Evolutionary conservation across 768 basidiomycete species (phyloP).

Genomic region (Asterophora parasitica): DNA sequence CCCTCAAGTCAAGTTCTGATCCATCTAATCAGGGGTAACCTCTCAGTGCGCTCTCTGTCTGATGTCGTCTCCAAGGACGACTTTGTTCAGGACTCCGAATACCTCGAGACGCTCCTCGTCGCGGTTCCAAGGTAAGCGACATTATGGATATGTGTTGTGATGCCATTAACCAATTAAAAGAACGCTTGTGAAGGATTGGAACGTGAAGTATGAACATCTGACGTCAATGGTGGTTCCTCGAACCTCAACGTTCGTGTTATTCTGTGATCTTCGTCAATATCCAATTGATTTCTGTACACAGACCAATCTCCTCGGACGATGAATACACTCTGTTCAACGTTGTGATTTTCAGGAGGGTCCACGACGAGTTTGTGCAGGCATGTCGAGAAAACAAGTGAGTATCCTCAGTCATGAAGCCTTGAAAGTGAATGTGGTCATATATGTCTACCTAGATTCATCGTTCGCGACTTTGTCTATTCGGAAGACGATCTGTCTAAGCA

Average conservation of each 20-base stretch:
- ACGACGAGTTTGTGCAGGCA: constrained; percentile 91
- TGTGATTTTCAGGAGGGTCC: constrained; percentile 84
- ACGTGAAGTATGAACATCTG: constrained; percentile 81
- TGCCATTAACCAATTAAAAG: constrained; percentile 39
- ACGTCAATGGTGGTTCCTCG: constrained; percentile 90
- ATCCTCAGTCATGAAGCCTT: neutral
- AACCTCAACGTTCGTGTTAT: constrained; percentile 74
- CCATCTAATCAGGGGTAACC: constrained; percentile 65
- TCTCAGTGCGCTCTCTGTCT: constrained; percentile 83
- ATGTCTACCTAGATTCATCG: constrained; percentile 64
- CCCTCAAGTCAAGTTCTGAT: constrained; percentile 10
- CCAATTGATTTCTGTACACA: constrained; percentile 24
- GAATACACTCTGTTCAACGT: constrained; percentile 85
- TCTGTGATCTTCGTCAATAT: neutral
- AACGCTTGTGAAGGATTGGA: constrained; percentile 83
- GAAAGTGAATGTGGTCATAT: constrained; percentile 1
- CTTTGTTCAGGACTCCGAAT: constrained; percentile 87
- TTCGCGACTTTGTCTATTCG: constrained; percentile 91
- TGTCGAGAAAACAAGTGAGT: constrained; percentile 91
- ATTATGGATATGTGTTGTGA: constrained; percentile 10
- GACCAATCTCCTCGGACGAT: constrained; percentile 76
- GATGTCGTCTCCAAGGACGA: constrained; percentile 82
- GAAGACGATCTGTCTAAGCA: constrained; percentile 79
- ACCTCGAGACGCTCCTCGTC: constrained; percentile 86
- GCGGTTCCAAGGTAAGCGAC: constrained; percentile 85